Conservation (phyloP, 306 rosid species). For the Alnus rubra region DNA sequence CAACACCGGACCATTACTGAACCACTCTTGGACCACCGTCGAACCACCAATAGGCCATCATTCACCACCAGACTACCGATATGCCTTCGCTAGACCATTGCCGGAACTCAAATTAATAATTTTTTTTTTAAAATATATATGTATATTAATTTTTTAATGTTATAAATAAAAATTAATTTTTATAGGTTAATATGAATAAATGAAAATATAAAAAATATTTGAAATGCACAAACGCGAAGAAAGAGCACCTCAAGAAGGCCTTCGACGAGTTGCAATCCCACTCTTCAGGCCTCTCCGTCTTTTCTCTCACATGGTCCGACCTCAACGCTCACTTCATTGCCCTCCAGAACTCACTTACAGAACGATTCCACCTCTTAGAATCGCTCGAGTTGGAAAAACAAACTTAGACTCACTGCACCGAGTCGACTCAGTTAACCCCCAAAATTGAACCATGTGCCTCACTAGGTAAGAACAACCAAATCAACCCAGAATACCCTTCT, state of each 20-base stretch:
- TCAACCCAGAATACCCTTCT: conserved; percentile 20
- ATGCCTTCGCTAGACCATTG: too few species aligned
- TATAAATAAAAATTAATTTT: too few species aligned
- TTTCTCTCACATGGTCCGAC: conserved; percentile 61
- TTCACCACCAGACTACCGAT: too few species aligned
- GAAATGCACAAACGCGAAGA: conserved; percentile 54
- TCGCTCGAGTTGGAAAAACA: conserved; percentile 36
- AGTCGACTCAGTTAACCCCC: conserved; percentile 10
- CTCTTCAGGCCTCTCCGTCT: conserved; percentile 49
- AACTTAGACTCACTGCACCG: not conserved
- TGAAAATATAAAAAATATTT: too few species aligned
- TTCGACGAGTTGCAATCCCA: conserved; percentile 65
- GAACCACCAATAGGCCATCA: too few species aligned
- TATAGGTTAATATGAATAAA: too few species aligned
- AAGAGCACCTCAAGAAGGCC: conserved; percentile 57
- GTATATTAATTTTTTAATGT: too few species aligned
- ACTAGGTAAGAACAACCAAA: not conserved
- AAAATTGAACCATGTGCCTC: not conserved
- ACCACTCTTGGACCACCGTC: too few species aligned
- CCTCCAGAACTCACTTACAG: conserved; percentile 45
- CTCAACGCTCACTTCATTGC: conserved; percentile 64
- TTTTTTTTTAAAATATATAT: too few species aligned
- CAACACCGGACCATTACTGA: too few species aligned
- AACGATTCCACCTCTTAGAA: conserved; percentile 54
- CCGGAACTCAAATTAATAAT: too few species aligned